Evolutionary conservation across 306 rosid species (phyloP).

Genomic region (Echinosophora koreensis): DNA sequence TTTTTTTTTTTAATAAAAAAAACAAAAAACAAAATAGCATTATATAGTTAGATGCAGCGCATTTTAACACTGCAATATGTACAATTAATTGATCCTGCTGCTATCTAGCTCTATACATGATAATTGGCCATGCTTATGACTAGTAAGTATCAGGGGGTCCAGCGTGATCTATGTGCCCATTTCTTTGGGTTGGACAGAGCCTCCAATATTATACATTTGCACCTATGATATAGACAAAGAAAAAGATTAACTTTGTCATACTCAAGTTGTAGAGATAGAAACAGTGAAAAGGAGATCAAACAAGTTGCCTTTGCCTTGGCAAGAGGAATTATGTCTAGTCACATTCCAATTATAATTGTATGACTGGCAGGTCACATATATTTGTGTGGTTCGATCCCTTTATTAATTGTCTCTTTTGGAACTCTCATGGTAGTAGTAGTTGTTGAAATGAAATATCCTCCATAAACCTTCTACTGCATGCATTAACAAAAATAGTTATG

Average conservation of each 20-base stretch:
- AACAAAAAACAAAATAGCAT: no score
- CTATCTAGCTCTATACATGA: conserved; percentile 29
- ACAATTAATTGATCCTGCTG: conserved; percentile 37
- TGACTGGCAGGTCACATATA: conserved; percentile 13
- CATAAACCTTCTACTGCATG: background rate
- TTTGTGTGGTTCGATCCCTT: conserved; percentile 19
- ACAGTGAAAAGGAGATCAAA: conserved; percentile 26
- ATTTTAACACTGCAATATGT: background rate
- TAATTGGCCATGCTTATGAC: conserved; percentile 52
- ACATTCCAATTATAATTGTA: conserved; percentile 47
- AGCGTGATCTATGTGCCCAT: conserved; percentile 42
- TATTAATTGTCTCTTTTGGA: conserved; percentile 39
- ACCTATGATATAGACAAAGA: conserved; percentile 41
- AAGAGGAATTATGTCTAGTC: conserved; percentile 49
- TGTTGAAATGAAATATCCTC: conserved; percentile 1
- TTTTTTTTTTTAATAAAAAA: no score
- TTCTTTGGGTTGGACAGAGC: conserved; percentile 48
- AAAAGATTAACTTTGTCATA: conserved; percentile 50
- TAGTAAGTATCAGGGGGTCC: conserved; percentile 55
- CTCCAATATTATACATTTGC: conserved; percentile 43
- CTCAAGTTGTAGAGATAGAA: conserved; percentile 40
- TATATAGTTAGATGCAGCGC: background rate
- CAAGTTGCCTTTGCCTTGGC: conserved; percentile 46
- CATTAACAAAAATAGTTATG: background rate
- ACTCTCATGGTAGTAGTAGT: background rate